Conservation (phyloP, 139 green algal genomes). For the Picochlorum sp. region DNA sequence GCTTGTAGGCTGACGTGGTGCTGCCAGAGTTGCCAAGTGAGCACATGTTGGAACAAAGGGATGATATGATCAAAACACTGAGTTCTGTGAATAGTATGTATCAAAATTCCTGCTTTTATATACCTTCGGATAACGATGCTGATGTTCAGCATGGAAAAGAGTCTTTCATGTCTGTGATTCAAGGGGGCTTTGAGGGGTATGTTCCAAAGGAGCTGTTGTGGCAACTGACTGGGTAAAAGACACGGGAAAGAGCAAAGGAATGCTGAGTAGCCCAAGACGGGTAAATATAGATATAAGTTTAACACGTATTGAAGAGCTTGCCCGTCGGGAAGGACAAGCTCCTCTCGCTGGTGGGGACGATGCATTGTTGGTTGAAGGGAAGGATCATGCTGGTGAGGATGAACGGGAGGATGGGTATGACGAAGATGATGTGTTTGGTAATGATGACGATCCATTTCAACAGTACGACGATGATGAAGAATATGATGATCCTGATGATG, state of each 20-base stretch:
- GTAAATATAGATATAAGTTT: background rate
- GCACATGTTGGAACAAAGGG: background rate
- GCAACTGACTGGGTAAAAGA: no score
- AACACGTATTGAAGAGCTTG: background rate
- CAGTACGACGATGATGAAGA: constrained; percentile 17
- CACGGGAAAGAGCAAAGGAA: no score
- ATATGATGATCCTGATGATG: constrained; percentile 13
- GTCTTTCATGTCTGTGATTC: background rate
- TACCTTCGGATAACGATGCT: background rate
- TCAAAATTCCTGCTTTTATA: background rate
- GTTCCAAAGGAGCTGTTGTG: background rate
- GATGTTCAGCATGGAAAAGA: constrained; percentile 1
- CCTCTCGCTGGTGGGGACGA: background rate
- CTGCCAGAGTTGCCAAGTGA: background rate
- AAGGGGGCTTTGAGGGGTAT: background rate
- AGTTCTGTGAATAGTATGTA: background rate
- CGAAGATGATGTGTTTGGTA: constrained; percentile 7
- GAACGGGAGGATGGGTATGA: constrained; percentile 1
- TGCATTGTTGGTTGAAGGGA: background rate
- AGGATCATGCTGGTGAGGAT: background rate
- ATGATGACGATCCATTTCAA: constrained; percentile 11
- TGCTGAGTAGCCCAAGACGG: no score
- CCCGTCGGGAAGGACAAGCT: background rate
- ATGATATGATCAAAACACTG: constrained; percentile 4
- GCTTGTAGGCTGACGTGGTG: background rate